Conservation (phyloP, 208 protist species). For the Angomonas desouzai region DNA sequence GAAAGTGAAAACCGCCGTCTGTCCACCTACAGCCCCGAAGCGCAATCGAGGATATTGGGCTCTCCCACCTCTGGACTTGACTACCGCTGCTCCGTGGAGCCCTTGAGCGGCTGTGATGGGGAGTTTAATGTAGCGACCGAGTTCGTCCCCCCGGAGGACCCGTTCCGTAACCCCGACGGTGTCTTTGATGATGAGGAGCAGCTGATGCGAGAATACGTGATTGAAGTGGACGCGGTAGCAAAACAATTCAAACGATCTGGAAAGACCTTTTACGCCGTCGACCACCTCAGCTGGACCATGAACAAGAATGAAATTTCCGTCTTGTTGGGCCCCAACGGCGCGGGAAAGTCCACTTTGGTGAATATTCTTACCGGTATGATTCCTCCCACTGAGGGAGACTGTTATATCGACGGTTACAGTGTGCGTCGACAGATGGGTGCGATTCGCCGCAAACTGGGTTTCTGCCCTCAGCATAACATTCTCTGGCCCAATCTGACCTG, state of each 20-base stretch:
- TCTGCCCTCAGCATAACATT: slow-evolving; percentile 96
- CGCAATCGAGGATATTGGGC: too few species aligned
- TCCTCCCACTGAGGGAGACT: slow-evolving; percentile 62
- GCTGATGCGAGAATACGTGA: slow-evolving; percentile 16
- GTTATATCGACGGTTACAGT: slow-evolving; percentile 56
- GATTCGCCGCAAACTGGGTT: slow-evolving; percentile 83
- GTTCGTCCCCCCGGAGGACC: not conserved
- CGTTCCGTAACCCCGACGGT: slow-evolving; percentile 16
- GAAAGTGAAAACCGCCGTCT: too few species aligned
- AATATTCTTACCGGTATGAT: slow-evolving; percentile 89
- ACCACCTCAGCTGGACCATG: slow-evolving; percentile 77
- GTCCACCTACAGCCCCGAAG: too few species aligned
- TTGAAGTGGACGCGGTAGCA: slow-evolving; percentile 29
- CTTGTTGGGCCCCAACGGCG: slow-evolving; percentile 81
- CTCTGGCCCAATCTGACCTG: slow-evolving; percentile 91
- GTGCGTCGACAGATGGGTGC: slow-evolving; percentile 35
- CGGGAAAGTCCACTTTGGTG: slow-evolving; percentile 80
- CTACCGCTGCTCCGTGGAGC: not conserved
- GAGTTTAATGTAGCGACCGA: not conserved
- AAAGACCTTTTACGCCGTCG: slow-evolving; percentile 50
- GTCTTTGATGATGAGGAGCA: slow-evolving; percentile 29
- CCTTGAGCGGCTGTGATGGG: not conserved
- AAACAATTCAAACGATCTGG: slow-evolving; percentile 41
- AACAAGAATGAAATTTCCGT: slow-evolving; percentile 63
- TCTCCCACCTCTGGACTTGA: not conserved